phyloP scores from a whole-genome alignment of 2,329 filamentous ascomycete genomes.

The Stachybotrys echinatus region DNA sequence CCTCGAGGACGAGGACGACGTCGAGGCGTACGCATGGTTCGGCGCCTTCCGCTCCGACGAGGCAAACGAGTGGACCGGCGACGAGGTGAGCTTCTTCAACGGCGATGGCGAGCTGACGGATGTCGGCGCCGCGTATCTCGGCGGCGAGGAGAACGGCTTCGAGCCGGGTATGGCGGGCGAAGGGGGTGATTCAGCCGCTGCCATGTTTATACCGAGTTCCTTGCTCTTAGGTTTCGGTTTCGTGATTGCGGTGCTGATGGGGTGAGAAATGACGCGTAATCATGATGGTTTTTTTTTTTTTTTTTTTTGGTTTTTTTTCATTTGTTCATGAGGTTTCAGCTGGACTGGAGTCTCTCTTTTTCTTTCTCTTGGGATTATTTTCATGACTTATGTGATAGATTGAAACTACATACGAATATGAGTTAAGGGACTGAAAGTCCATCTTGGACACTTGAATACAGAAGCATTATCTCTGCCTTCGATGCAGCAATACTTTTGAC shows the following conservation, averaged over 20 bases:
- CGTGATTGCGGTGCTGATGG: neutral
- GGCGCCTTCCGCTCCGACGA: conserved; percentile 30
- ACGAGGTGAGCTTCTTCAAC: conserved; percentile 30
- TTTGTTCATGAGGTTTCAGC: neutral
- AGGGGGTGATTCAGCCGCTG: neutral
- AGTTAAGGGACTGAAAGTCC: neutral
- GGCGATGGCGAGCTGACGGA: conserved; percentile 30
- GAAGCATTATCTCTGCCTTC: too few species aligned
- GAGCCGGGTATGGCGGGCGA: conserved; percentile 20
- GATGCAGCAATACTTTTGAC: too few species aligned
- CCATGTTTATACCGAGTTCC: neutral
- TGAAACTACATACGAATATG: neutral
- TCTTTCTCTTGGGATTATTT: neutral
- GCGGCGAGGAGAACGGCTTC: conserved; percentile 31
- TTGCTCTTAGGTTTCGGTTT: neutral
- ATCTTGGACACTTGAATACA: neutral
- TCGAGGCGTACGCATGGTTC: conserved; percentile 36
- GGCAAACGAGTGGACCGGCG: conserved; percentile 33
- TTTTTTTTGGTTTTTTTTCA: neutral
- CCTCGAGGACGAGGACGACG: conserved; percentile 25
- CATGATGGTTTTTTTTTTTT: neutral
- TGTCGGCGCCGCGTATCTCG: conserved; percentile 31
- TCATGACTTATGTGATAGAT: neutral
- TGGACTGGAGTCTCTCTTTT: neutral
- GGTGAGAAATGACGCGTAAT: neutral